Conservation (phyloP, 2,329 filamentous ascomycete species). For the Ceratocystis ficicola region DNA sequence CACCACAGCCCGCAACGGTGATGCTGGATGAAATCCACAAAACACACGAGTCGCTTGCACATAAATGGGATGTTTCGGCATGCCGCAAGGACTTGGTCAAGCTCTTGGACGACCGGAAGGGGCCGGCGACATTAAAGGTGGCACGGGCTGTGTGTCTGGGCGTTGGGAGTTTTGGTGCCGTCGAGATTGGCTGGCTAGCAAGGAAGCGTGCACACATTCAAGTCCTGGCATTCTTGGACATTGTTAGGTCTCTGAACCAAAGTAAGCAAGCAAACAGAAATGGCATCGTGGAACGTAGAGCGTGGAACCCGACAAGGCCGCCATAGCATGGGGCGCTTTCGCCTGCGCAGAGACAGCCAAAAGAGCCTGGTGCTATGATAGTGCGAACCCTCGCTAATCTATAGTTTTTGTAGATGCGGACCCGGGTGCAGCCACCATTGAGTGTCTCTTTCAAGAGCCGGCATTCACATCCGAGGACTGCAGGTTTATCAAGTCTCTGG, state of each 20-base stretch:
- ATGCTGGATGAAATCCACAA: conserved; percentile 10
- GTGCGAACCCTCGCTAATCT: too few species aligned
- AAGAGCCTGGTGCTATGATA: too few species aligned
- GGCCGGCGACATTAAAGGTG: background rate
- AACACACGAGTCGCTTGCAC: background rate
- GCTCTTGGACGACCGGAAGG: background rate
- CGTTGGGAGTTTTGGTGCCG: conserved; percentile 41
- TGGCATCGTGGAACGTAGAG: background rate
- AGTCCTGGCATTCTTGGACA: conserved; percentile 39
- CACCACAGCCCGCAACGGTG: background rate
- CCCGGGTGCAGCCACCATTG: conserved; percentile 28
- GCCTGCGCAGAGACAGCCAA: background rate
- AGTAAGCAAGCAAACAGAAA: background rate
- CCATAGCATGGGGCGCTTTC: too few species aligned
- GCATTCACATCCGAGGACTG: conserved; percentile 38
- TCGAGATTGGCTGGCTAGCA: conserved; percentile 35
- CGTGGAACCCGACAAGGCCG: background rate
- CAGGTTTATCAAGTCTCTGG: conserved; percentile 42
- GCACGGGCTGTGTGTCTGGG: conserved; percentile 41
- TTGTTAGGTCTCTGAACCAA: conserved; percentile 31
- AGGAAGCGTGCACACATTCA: conserved; percentile 40
- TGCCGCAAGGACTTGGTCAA: background rate
- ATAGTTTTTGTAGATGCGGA: background rate
- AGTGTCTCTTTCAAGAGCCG: conserved; percentile 44
- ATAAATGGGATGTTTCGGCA: background rate